Conservation (phyloP, 257 asterid genomes). For the Plectranthus barbatus region DNA sequence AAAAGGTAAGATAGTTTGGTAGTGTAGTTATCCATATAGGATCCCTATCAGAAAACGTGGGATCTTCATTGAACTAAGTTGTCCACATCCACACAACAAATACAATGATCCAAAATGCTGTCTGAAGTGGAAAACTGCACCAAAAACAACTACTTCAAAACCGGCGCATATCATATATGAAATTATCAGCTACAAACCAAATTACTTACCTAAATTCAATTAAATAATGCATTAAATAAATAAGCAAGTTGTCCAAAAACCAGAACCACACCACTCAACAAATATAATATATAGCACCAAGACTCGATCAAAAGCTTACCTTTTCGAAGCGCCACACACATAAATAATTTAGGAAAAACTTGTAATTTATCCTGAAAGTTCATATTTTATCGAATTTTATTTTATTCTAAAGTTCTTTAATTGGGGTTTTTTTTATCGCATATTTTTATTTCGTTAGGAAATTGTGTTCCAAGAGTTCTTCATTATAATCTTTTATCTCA, state of each 20-base stretch:
- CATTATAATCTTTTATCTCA: too few relatives aligned
- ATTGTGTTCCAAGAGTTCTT: too few relatives aligned
- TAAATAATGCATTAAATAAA: background rate
- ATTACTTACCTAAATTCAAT: slow-evolving; percentile 7
- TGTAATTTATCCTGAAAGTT: too few relatives aligned
- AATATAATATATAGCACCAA: background rate
- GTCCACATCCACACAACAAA: slow-evolving; percentile 9
- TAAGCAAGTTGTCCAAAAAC: slow-evolving; percentile 2
- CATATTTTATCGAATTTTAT: too few relatives aligned
- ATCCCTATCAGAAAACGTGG: slow-evolving; percentile 8
- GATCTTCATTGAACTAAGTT: slow-evolving; percentile 4
- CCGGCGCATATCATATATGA: slow-evolving; percentile 8
- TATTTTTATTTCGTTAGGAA: too few relatives aligned
- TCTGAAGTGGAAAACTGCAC: slow-evolving; percentile 17
- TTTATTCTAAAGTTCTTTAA: too few relatives aligned
- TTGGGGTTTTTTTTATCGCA: too few relatives aligned
- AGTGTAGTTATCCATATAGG: slow-evolving; percentile 3
- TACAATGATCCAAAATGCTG: slow-evolving; percentile 8
- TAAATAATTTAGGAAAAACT: too few relatives aligned
- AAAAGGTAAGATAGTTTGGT: too few relatives aligned
- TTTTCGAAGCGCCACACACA: slow-evolving; percentile 29
- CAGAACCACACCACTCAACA: slow-evolving; percentile 20
- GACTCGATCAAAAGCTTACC: background rate
- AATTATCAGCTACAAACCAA: slow-evolving; percentile 17
- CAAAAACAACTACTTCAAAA: background rate